Evolutionary conservation across 139 green algal species (phyloP).

Genomic region (Chlamydomonas asymmetrica): DNA sequence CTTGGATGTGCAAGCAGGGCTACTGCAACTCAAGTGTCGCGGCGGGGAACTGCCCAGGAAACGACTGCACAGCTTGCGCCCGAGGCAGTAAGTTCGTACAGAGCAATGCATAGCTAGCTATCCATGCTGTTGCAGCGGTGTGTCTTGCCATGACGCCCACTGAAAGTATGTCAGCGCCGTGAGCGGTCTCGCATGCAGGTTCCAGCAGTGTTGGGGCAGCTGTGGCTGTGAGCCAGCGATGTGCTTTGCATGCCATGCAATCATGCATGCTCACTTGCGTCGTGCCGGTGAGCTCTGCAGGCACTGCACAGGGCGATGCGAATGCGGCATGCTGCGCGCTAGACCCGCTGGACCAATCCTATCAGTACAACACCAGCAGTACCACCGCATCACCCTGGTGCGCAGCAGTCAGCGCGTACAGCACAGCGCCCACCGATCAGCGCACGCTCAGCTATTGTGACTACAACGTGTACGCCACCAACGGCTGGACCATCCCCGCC

Average conservation of each 20-base stretch:
- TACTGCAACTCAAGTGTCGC: no score
- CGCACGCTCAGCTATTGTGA: no score
- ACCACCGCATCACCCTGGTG: neutral
- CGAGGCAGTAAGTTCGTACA: no score
- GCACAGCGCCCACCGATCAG: neutral
- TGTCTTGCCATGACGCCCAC: no score
- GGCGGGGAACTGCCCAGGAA: no score
- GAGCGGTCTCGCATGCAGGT: slow-evolving; percentile 10
- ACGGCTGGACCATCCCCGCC: no score
- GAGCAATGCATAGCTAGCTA: no score
- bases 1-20: slow-evolving; percentile 20
- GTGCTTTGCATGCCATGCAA: no score
- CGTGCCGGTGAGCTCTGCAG: slow-evolving; percentile 9
- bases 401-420: neutral
- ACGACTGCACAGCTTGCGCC: neutral
- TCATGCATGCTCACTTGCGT: no score
- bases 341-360: slow-evolving; percentile 8
- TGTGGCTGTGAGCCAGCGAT: no score
- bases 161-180: neutral
- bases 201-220: slow-evolving; percentile 8
- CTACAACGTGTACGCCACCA: no score
- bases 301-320: neutral
- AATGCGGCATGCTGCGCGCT: slow-evolving; percentile 21
- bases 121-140: no score
- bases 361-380: neutral